phyloP scores from a whole-genome alignment of 768 basidiomycete species.

The Kwoniella dejecticola region DNA sequence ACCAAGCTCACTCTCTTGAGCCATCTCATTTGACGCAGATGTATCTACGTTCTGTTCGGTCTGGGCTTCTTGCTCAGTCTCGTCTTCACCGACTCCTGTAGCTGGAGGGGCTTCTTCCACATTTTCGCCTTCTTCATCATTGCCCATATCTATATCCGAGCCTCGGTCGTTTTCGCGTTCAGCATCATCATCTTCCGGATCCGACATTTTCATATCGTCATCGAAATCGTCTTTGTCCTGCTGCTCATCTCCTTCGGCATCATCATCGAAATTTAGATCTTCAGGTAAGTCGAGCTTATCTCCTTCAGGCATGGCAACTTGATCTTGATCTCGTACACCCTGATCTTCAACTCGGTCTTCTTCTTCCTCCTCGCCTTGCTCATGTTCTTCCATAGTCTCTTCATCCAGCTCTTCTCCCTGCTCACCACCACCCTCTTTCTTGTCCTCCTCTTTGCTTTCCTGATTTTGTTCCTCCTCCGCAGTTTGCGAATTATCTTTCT shows the following conservation, averaged over 20 bases:
- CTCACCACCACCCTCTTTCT: constrained; percentile 34
- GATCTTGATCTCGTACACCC: constrained; percentile 61
- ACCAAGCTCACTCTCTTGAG: constrained; percentile 37
- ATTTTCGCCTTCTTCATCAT: constrained; percentile 41
- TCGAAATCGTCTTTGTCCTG: constrained; percentile 52
- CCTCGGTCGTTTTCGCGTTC: constrained; percentile 34
- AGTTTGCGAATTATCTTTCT: too few relatives aligned
- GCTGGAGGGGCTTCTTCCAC: constrained; percentile 46
- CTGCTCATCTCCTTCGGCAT: constrained; percentile 26
- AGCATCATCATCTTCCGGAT: constrained; percentile 54
- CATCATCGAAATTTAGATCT: constrained; percentile 52
- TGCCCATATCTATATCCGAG: constrained; percentile 36
- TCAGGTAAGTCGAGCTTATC: constrained; percentile 88
- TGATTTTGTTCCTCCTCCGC: constrained; percentile 57
- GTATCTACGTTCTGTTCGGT: constrained; percentile 41
- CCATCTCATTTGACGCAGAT: constrained; percentile 50
- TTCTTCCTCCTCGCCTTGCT: constrained; percentile 42
- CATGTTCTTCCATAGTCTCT: constrained; percentile 35
- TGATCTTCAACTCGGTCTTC: constrained; percentile 60
- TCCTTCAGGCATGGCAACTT: constrained; percentile 75
- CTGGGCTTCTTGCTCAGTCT: constrained; percentile 43
- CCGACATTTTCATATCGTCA: constrained; percentile 38
- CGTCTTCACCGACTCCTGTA: constrained; percentile 48
- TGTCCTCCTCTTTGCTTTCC: constrained; percentile 50
- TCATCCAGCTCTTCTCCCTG: constrained; percentile 28